Evolutionary conservation across 345 rosid species (phyloP).

Genomic region (Gynandropsis gynandra): DNA sequence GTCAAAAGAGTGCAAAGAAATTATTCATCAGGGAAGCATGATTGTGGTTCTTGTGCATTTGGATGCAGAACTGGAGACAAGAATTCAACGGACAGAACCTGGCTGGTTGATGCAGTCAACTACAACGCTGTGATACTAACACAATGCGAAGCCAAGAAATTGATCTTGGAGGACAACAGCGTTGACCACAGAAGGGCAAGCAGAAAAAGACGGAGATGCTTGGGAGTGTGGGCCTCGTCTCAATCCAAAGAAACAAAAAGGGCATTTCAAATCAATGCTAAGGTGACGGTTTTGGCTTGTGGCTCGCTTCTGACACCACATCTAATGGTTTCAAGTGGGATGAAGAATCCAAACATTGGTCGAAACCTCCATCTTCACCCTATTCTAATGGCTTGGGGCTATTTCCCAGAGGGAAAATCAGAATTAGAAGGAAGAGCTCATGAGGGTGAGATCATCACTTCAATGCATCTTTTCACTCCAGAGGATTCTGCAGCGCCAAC

Average conservation of each 20-base stretch:
- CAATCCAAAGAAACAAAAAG: conserved; percentile 22
- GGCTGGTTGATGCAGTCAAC: conserved; percentile 60
- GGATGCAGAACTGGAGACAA: conserved; percentile 62
- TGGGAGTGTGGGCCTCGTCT: conserved; percentile 41
- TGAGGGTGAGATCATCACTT: conserved; percentile 67
- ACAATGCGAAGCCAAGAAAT: conserved; percentile 46
- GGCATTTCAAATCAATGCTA: conserved; percentile 50
- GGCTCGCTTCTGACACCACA: conserved; percentile 61
- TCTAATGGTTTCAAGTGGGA: conserved; percentile 47
- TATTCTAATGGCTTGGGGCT: conserved; percentile 52
- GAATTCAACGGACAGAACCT: conserved; percentile 50
- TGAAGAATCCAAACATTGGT: conserved; percentile 52
- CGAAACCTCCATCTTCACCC: conserved; percentile 65
- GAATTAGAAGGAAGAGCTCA: conserved; percentile 32
- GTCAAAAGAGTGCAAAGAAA: conserved; percentile 44
- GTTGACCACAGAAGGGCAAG: conserved; percentile 25
- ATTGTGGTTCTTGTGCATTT: conserved; percentile 54
- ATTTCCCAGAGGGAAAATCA: conserved; percentile 41
- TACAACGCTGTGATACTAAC: conserved; percentile 51
- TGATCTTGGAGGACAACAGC: conserved; percentile 30
- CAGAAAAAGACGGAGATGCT: conserved; percentile 33
- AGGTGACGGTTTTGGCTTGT: conserved; percentile 53
- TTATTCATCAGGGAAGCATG: conserved; percentile 35
- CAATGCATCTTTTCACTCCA: conserved; percentile 40
- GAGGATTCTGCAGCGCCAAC: conserved; percentile 32